Base-by-base conservation (phyloP, 1,139 yeast genomes). In the Saccharomycopsis hybrid region DNA sequence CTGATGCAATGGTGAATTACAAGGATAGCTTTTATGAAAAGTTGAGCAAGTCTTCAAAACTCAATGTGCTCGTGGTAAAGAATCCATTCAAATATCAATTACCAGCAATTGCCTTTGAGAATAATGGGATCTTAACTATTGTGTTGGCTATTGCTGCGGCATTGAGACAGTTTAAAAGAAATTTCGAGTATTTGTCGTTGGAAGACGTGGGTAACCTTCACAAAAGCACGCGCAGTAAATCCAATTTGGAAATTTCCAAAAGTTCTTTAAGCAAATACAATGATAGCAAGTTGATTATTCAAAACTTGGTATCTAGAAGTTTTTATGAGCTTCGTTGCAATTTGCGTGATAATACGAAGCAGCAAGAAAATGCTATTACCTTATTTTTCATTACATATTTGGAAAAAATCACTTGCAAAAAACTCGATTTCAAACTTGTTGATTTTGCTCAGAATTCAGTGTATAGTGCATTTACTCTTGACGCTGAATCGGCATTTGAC, bases 41-140 rank as follows among this genome's bases (percentile, higher is more conserved):
- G 5, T 29, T 45, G 4, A n/a, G n/a, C n/a, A n/a, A n/a, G n/a
- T n/a, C n/a, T n/a, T n/a, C n/a, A n/a, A n/a, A n/a, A n/a, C n/a
- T n/a, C n/a, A 27, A 29, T 18, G 9, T 31, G 33, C 5, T 47
- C n/a, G 13, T 47, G 5, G n/a, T n/a, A n/a, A 48, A 39, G 18
- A 50, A 50, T 27, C 53, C 53, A 27, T 46, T 50, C 43, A 50
- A 50, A 28, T 47, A 43, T 35, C 46, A 44, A 41, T 40, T 50
- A 3, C 50, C 47, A n/a, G 43, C 51, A 31, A 38, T 48, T 39
- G 51, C 51, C 3, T 48, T 50, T 33, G 25, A 41, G 11, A n/a
- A 39, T 28, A 41, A 38, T 11, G 53, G 39, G 13, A 37, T 50
- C n/a, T 27, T 50, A 4, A 5, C 30, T 9, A 28, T 36, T 18